Percentiles rank a stretch among this genome's conserved stretches.
Conservation (phyloP, 192 early-diverging fungal species). For the Coemansia asiatica region DNA sequence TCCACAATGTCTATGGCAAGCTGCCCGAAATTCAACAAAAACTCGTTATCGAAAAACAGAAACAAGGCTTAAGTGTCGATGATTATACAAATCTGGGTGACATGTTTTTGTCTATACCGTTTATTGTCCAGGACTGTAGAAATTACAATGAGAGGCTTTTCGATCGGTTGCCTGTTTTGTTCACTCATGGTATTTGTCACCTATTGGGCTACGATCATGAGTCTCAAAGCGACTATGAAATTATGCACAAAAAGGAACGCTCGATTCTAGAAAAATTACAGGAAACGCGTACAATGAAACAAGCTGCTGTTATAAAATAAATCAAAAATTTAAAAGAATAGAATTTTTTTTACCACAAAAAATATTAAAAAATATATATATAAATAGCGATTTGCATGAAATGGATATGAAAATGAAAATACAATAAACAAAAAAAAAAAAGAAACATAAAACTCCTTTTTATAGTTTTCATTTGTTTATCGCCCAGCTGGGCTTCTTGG, state of each 20-base stretch:
- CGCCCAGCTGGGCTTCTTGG: constrained; percentile 36
- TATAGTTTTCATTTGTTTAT: constrained; percentile 5
- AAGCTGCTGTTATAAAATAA: not conserved
- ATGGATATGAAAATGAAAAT: no score
- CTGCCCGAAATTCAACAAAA: constrained; percentile 15
- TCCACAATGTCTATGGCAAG: constrained; percentile 36
- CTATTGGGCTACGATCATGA: constrained; percentile 69
- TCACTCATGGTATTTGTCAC: constrained; percentile 68
- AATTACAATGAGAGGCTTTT: constrained; percentile 47
- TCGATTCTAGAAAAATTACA: constrained; percentile 31
- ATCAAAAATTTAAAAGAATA: not conserved
- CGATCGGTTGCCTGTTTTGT: constrained; percentile 58
- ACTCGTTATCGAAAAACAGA: not conserved
- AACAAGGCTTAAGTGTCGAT: constrained; percentile 6
- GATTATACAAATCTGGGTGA: constrained; percentile 64
- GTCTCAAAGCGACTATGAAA: constrained; percentile 47
- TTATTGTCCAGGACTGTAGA: constrained; percentile 57
- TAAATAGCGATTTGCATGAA: no score
- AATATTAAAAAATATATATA: not conserved
- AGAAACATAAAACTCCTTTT: constrained; percentile 3
- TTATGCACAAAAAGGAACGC: constrained; percentile 38
- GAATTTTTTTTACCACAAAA: no score
- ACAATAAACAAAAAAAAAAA: not conserved
- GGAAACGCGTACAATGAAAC: not conserved
- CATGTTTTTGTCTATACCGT: constrained; percentile 61